Percentiles rank a stretch among this genome's conserved stretches.
Evolutionary conservation across 768 basidiomycete genomes (phyloP).

Genomic region (Amylocystis lapponica): DNA sequence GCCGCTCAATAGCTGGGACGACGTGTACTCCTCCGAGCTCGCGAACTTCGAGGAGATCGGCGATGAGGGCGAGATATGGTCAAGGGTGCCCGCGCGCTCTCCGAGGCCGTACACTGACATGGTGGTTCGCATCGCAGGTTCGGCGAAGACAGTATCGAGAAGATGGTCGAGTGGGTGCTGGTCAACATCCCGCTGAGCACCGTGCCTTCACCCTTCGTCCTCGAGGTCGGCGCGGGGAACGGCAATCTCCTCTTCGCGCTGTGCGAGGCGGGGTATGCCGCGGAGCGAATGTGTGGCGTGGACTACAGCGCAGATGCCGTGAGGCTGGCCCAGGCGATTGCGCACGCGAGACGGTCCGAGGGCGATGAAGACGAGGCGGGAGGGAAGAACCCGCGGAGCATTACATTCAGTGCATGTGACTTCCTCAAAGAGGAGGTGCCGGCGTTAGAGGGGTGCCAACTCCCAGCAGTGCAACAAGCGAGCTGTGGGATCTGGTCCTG

Average conservation of each 20-base stretch:
- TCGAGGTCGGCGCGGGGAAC: constrained; percentile 81
- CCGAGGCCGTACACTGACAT: neutral
- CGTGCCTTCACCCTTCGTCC: constrained; percentile 39
- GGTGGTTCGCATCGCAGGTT: constrained; percentile 50
- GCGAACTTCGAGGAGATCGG: constrained; percentile 69
- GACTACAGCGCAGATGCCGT: constrained; percentile 78
- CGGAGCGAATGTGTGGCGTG: constrained; percentile 50
- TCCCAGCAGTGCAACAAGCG: constrained; percentile 6
- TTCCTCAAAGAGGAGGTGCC: constrained; percentile 55
- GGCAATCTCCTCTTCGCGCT: constrained; percentile 72
- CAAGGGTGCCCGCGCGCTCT: neutral
- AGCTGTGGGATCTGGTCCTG: constrained; percentile 65
- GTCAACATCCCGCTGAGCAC: constrained; percentile 45
- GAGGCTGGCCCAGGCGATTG: constrained; percentile 53
- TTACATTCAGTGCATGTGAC: constrained; percentile 57
- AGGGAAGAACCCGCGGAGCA: constrained; percentile 28
- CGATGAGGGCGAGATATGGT: constrained; percentile 84
- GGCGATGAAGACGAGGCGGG: neutral
- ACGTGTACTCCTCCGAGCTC: constrained; percentile 67
- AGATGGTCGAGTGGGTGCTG: constrained; percentile 73
- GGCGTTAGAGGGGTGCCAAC: constrained; percentile 12
- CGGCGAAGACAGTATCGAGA: constrained; percentile 65
- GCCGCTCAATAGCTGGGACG: constrained; percentile 57
- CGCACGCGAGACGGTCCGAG: constrained; percentile 23
- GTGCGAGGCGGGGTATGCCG: constrained; percentile 57